Base-by-base conservation (phyloP, 768 basidiomycete genomes). In the Mycena leptocephala region DNA sequence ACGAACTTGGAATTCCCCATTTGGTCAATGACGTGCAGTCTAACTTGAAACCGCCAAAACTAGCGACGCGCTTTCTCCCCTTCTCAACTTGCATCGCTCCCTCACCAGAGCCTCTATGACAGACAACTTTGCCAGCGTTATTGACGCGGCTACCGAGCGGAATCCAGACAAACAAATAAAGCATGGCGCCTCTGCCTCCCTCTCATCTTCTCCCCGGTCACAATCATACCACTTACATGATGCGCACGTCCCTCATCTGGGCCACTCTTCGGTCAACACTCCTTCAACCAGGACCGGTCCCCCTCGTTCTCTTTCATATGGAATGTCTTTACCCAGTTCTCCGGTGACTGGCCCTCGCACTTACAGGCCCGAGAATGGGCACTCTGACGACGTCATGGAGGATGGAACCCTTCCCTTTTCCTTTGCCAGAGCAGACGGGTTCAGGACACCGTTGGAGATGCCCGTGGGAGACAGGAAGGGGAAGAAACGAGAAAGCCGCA, bases 281-380 rank as follows among this genome's bases (percentile, higher is more conserved):
- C 94, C 95, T 30, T 90, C 93, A 8, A 86, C 86, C 62, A 88
- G 94, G 65, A 95, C 94, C 5, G 95, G 94, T 16, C 93, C 94
- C 37, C 95, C 94, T 5, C 89, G 94, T 48, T 94, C 94, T 0
- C 85, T 95, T 32, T 94, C 93, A 3, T 93, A 91, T 80, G 89
- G 90, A 33, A 93, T 93, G 79, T 88, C 91, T 10, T 84, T 89
- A 37, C 86, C 91, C 2, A 84, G 82, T 24, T 89, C 92, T 1
- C 84, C 88, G 32, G 80, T 80, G 53, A 71, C 79, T 55, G 76
- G 84, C 3, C 80, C 79, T 13, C 73, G 80, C 32, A 81, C 81
- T 43, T 80, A 79, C 65, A 82, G 79, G 30, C 81, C 77, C 56
- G 79, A 85, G 55, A 82, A 81, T 33, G 81, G 78, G 22, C 77